A percentile compares a stretch with the other conserved stretches of the same genome.
These are phyloP conservation scores for Trichomonas tenax DNA, from an alignment of 208 protist species.

Conservation along the genomic window DNA sequence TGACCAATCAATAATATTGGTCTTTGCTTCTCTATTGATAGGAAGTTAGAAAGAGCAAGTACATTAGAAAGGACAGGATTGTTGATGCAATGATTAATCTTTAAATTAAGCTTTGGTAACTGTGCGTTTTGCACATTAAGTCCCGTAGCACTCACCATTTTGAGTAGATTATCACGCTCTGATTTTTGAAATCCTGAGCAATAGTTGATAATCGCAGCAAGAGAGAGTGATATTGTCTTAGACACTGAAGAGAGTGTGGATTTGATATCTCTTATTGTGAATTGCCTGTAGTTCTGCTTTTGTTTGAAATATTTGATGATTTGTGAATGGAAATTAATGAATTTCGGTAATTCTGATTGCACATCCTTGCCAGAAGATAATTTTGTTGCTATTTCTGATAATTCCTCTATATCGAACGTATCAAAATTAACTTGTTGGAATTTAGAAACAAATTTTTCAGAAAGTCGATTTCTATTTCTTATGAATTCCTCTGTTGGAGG, in stretches of 20 bases:
- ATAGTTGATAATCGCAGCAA: neutral
- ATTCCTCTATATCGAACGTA: neutral
- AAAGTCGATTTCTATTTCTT: neutral
- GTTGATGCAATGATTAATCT: neutral
- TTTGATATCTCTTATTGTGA: neutral
- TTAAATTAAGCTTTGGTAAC: neutral
- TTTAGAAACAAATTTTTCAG: neutral
- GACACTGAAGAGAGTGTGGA: neutral
- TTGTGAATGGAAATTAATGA: neutral
- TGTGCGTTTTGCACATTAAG: neutral
- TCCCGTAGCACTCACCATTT: neutral
- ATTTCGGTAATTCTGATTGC: neutral
- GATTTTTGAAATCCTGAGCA: neutral
- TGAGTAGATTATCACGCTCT: neutral
- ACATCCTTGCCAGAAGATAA: neutral
- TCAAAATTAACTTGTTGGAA: slow-evolving; percentile 2
- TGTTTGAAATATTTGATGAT: neutral
- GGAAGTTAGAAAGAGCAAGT: neutral
- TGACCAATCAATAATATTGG: neutral
- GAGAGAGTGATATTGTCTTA: neutral
- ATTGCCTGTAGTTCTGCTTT: neutral
- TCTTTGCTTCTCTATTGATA: neutral
- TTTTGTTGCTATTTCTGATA: neutral
- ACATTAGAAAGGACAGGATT: neutral
- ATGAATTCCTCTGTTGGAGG: neutral